These are phyloP conservation scores for Rosa multiflora DNA, from an alignment of 306 rosid genomes.

Conservation along the genomic window DNA sequence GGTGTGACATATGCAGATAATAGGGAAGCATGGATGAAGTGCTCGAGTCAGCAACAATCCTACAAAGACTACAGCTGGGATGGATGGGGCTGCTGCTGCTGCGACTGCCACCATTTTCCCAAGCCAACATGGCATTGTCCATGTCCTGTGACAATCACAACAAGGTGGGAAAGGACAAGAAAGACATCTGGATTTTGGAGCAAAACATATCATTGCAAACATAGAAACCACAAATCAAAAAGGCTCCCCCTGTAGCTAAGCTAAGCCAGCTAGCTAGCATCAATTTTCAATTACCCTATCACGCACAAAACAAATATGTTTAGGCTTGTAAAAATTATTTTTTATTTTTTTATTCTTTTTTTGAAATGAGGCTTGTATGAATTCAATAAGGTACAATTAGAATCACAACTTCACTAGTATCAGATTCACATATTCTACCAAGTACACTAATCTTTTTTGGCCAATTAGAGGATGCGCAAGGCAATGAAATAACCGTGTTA, in stretches of 20 bases:
- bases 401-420: no score
- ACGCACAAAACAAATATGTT: no score
- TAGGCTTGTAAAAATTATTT: no score
- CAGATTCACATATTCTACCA: no score
- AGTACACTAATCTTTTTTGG: no score
- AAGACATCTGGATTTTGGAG: conserved; percentile 3
- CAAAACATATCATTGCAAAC: conserved; percentile 6
- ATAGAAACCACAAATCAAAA: not conserved
- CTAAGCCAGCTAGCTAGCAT: not conserved
- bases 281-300: not conserved
- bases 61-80: conserved; percentile 1
- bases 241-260: not conserved
- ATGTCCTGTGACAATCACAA: not conserved
- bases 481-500: no score
- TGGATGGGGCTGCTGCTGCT: not conserved
- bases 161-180: not conserved
- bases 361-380: no score
- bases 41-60: not conserved
- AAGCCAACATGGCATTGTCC: not conserved
- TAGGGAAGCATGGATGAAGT: not conserved
- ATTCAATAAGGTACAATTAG: no score
- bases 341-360: no score
- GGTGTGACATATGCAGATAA: not conserved
- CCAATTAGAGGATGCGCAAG: no score
- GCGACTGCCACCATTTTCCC: not conserved